Percentiles rank a stretch among this genome's conserved stretches.
Evolutionary conservation across 208 protist genomes (phyloP).

Genomic region (Acanthamoeba lenticulata): DNA sequence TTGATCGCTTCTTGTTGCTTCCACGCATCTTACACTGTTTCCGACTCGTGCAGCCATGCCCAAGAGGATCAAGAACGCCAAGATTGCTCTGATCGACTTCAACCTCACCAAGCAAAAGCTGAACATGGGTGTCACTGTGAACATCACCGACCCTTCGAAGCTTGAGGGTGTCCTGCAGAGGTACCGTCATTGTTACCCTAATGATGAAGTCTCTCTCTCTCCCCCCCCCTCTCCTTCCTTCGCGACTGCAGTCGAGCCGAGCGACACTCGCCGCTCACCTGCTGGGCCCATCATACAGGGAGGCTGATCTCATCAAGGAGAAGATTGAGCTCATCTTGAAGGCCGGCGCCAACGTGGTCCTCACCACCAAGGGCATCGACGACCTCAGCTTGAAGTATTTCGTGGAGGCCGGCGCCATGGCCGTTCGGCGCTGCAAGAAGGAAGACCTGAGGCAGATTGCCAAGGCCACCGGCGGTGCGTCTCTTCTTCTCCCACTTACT

Average conservation of each 20-base stretch:
- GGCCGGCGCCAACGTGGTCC: constrained; percentile 98
- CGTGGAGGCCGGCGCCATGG: constrained; percentile 97
- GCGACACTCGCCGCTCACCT: background rate
- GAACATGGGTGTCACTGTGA: constrained; percentile 96
- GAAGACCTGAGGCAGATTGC: constrained; percentile 97
- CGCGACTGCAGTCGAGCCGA: background rate
- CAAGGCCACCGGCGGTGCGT: constrained; percentile 94
- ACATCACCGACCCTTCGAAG: constrained; percentile 97
- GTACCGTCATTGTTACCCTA: background rate
- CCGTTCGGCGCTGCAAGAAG: constrained; percentile 95
- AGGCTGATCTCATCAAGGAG: constrained; percentile 98
- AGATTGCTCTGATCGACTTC: constrained; percentile 99
- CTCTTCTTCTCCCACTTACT: background rate
- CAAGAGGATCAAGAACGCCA: constrained; percentile 93
- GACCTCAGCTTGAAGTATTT: constrained; percentile 99
- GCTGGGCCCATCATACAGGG: constrained; percentile 85
- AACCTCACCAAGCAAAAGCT: constrained; percentile 97
- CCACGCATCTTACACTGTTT: background rate
- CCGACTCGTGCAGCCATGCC: constrained; percentile 93
- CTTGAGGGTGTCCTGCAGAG: constrained; percentile 94
- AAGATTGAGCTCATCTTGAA: constrained; percentile 97
- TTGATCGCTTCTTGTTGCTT: background rate
- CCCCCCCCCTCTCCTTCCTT: background rate
- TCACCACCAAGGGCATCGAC: constrained; percentile 99
- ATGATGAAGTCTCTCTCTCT: background rate